Evolutionary conservation across 1,284 basidiomycete species (phyloP).

Genomic region (Leccinum ponderosum): DNA sequence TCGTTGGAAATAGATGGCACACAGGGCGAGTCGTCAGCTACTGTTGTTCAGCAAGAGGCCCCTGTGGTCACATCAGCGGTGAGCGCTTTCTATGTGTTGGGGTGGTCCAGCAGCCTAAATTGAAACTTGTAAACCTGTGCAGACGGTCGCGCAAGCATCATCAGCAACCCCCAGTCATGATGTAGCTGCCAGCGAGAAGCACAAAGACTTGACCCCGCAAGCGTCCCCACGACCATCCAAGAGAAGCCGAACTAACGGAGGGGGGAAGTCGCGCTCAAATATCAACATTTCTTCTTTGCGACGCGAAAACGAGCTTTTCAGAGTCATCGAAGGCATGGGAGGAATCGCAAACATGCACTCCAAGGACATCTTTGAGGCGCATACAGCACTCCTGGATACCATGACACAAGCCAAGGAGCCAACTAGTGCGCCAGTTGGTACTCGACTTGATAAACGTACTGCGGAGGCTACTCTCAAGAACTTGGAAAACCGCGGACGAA

Average conservation of each 20-base stretch:
- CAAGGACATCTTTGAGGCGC: conserved; percentile 67
- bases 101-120: conserved; percentile 2
- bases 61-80: conserved; percentile 4
- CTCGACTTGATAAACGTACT: conserved; percentile 73
- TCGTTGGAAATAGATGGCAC: neutral
- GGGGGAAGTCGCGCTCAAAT: conserved; percentile 35
- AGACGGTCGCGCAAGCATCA: neutral
- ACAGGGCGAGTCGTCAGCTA: neutral
- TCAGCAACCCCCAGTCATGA: neutral
- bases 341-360: conserved; percentile 65
- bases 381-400: conserved; percentile 56
- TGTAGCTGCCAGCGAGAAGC: conserved; percentile 14
- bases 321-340: conserved; percentile 58
- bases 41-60: conserved; percentile 2
- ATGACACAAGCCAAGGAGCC: conserved; percentile 59
- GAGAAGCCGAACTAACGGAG: conserved; percentile 16
- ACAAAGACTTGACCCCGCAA: conserved; percentile 3
- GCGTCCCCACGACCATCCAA: conserved; percentile 24
- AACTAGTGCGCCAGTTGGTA: conserved; percentile 65
- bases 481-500: conserved; percentile 59
- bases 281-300: conserved; percentile 73
- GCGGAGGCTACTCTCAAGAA: conserved; percentile 55
- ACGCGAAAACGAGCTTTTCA: conserved; percentile 73
- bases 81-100: neutral
- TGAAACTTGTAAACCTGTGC: neutral